Evolutionary conservation across 2,329 filamentous ascomycete species (phyloP), one percentile per base, ranked within the genome.

Genomic region (Calcarisporium arbuscula): DNA sequence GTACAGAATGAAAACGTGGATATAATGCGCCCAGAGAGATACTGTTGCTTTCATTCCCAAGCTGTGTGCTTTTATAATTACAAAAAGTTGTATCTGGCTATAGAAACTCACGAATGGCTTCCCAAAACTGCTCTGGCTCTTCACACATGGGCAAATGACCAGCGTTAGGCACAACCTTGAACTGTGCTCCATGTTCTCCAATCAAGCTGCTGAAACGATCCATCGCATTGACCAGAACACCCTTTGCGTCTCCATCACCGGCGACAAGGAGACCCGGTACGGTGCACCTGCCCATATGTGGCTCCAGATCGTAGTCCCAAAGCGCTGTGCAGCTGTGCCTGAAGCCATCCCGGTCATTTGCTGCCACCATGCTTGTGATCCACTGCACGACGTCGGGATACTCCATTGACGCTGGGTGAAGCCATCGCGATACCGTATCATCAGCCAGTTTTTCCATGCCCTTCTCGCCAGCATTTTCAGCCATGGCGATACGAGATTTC

Each of bases 71-170:
- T n/a, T n/a, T n/a, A n/a, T n/a, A n/a, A n/a, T n/a, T n/a, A n/a
- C n/a, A n/a, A n/a, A n/a, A n/a, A n/a, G n/a, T n/a, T n/a, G n/a
- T 14, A 25, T 10, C 10, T 10, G 22, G 12, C 16, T 46, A 72
- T 39, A 85, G 46, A 43, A 84, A 85, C 8, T 56, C 63, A 27
- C 66, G 61, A 3, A 90, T 65, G 29, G 75, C 74, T 19, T 71
- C 62, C 53, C 80, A 80, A 53, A 89, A 88, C 5, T 70, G 77
- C 37, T 67, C 60, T 1, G 84, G 80, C 45, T 77, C 73, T 60
- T 94, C 87, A 30, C 79, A 79, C 85, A 94, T 94, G 1, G 87
- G 87, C 50, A 94, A 59, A 63, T 94, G 87, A 0, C 87, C 87
- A 0, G 85, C 78, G 8, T 70, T 64, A 0, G 83, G 74, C 8